Conservation (phyloP, 768 basidiomycete genomes). For the Amanita molliuscula region DNA sequence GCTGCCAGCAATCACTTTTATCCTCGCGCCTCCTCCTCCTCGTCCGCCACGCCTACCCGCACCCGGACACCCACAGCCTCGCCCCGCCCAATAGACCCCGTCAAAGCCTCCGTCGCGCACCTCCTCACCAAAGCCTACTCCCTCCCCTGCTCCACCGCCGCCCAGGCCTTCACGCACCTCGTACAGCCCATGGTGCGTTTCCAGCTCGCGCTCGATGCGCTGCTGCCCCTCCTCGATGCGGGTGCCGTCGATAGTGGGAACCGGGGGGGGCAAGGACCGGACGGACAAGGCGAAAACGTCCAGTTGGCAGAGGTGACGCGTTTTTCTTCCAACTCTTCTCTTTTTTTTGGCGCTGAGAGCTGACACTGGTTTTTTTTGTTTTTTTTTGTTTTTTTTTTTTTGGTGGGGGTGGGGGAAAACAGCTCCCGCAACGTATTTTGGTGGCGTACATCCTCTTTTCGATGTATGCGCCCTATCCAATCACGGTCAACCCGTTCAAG, state of each 20-base stretch:
- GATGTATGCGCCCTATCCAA: conserved; percentile 71
- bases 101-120: conserved; percentile 56
- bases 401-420: no score
- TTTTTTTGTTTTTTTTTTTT: no score
- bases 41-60: no score
- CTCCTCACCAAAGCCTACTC: conserved; percentile 56
- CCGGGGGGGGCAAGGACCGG: background rate
- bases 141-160: conserved; percentile 68
- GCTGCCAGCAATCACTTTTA: no score
- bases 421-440: conserved; percentile 68
- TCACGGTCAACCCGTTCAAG: conserved; percentile 75
- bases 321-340: conserved; percentile 8
- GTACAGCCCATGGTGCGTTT: conserved; percentile 71
- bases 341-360: background rate
- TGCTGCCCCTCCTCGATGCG: conserved; percentile 61
- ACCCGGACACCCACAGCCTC: no score
- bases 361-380: no score
- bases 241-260: conserved; percentile 17
- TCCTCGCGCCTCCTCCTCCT: no score
- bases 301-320: conserved; percentile 37
- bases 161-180: conserved; percentile 64
- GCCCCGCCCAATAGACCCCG: conserved; percentile 28
- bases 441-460: conserved; percentile 74
- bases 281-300: background rate
- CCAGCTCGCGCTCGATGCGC: conserved; percentile 75